phyloP scores from a whole-genome alignment of 1,284 basidiomycete species.

The Waitea zeae region DNA sequence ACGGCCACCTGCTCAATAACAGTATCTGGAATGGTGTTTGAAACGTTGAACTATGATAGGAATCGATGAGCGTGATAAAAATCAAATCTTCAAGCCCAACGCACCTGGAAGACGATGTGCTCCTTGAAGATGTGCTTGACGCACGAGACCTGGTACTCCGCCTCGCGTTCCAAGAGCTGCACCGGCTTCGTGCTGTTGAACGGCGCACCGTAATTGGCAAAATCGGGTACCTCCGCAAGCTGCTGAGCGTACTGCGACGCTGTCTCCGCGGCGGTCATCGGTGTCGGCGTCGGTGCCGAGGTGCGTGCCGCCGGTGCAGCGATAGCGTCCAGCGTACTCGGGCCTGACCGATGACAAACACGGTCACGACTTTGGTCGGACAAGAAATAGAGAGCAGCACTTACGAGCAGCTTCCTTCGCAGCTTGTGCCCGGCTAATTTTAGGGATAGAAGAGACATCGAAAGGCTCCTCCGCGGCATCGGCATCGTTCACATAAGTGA shows the following conservation, averaged over 20 bases:
- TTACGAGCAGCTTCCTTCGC: constrained; percentile 72
- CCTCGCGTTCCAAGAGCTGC: constrained; percentile 91
- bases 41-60: constrained; percentile 73
- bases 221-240: constrained; percentile 74
- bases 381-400: constrained; percentile 17
- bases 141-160: constrained; percentile 93
- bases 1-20: constrained; percentile 94
- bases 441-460: constrained; percentile 70
- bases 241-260: constrained; percentile 80
- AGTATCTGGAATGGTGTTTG: constrained; percentile 97
- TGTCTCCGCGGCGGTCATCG: constrained; percentile 63
- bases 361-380: neutral
- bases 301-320: constrained; percentile 50
- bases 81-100: constrained; percentile 7
- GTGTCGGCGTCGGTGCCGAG: constrained; percentile 42
- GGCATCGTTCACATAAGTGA: constrained; percentile 78
- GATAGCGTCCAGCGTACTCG: constrained; percentile 70
- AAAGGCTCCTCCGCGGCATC: constrained; percentile 53
- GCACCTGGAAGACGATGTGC: constrained; percentile 89
- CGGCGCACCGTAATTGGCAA: constrained; percentile 74
- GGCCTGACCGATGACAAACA: constrained; percentile 27
- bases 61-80: constrained; percentile 2
- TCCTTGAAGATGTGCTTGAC: constrained; percentile 97
- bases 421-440: constrained; percentile 81
- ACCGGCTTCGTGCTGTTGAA: constrained; percentile 70